phyloP scores from a whole-genome alignment of 2,329 filamentous ascomycete species.

The Talaromyces sp. region DNA sequence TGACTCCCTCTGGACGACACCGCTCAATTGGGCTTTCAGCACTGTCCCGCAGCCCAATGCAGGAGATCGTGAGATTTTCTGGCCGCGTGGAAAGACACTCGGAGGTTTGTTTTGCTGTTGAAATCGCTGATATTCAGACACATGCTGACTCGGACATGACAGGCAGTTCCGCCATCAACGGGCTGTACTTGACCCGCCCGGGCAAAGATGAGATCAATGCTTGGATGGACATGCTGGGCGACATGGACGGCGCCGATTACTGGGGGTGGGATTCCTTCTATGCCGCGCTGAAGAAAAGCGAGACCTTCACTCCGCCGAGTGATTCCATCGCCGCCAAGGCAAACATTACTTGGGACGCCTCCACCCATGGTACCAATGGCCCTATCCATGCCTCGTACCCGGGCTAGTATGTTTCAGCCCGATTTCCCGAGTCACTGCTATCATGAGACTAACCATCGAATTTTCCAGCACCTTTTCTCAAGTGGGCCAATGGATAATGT shows the following conservation, averaged over 20 bases:
- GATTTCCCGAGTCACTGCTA: background rate
- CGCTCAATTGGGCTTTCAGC: conserved; percentile 30
- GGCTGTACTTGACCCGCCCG: conserved; percentile 30
- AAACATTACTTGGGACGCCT: conserved; percentile 21
- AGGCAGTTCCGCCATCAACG: conserved; percentile 34
- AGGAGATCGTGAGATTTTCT: conserved; percentile 25
- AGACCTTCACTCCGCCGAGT: conserved; percentile 20
- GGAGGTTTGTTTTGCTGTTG: conserved; percentile 21
- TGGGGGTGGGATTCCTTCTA: conserved; percentile 32
- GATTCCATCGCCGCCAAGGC: conserved; percentile 18
- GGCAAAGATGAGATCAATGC: conserved; percentile 30
- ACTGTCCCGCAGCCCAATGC: conserved; percentile 26
- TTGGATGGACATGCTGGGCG: conserved; percentile 27
- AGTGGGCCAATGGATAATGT: conserved; percentile 22
- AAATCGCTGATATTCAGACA: background rate
- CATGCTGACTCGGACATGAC: background rate
- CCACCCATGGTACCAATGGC: conserved; percentile 19
- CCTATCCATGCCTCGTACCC: conserved; percentile 25
- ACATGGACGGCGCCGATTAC: conserved; percentile 31
- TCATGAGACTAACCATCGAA: conserved; percentile 8
- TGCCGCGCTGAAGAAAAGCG: conserved; percentile 29
- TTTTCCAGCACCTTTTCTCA: conserved; percentile 23
- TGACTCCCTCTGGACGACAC: conserved; percentile 31
- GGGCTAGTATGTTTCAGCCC: conserved; percentile 19
- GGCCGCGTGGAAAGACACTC: conserved; percentile 31